Evolutionary conservation across 805 yeast species (phyloP).

Genomic region (Monosporozyma aerobia): DNA sequence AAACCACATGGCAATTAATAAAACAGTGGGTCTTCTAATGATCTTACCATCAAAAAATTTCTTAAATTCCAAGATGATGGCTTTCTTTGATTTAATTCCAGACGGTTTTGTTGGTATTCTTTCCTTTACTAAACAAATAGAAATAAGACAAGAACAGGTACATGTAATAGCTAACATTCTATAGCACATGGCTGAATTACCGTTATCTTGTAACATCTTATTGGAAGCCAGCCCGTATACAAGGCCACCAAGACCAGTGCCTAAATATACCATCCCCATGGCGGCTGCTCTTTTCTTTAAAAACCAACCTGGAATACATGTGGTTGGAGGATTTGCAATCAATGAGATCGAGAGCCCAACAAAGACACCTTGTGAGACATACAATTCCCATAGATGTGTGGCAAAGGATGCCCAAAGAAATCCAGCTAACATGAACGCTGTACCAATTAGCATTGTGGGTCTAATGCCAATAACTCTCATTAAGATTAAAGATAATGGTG

Average conservation of each 20-base stretch:
- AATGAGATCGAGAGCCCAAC: constrained; percentile 45
- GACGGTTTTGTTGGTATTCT: constrained; percentile 31
- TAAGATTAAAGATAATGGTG: constrained; percentile 47
- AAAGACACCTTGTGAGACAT: constrained; percentile 57
- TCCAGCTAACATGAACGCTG: constrained; percentile 43
- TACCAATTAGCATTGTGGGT: constrained; percentile 41
- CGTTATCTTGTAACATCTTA: constrained; percentile 33
- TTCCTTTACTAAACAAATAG: constrained; percentile 37
- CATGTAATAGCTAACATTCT: constrained; percentile 37
- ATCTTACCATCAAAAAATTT: constrained; percentile 31
- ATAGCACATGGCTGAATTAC: constrained; percentile 38
- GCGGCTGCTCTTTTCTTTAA: constrained; percentile 49
- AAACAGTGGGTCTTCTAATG: constrained; percentile 26
- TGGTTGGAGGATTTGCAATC: constrained; percentile 48
- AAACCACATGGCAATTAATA: constrained; percentile 32
- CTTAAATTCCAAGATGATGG: constrained; percentile 14
- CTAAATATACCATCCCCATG: constrained; percentile 40
- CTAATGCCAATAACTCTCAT: constrained; percentile 44
- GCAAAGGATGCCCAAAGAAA: constrained; percentile 54
- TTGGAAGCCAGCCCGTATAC: constrained; percentile 33
- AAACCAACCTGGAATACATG: constrained; percentile 64
- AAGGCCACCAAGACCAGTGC: constrained; percentile 47
- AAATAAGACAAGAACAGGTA: constrained; percentile 31
- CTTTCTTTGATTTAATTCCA: constrained; percentile 21
- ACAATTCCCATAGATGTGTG: constrained; percentile 55